Conservation (phyloP, 495 filamentous ascomycete genomes). For the Trichoderma erinaceum region DNA sequence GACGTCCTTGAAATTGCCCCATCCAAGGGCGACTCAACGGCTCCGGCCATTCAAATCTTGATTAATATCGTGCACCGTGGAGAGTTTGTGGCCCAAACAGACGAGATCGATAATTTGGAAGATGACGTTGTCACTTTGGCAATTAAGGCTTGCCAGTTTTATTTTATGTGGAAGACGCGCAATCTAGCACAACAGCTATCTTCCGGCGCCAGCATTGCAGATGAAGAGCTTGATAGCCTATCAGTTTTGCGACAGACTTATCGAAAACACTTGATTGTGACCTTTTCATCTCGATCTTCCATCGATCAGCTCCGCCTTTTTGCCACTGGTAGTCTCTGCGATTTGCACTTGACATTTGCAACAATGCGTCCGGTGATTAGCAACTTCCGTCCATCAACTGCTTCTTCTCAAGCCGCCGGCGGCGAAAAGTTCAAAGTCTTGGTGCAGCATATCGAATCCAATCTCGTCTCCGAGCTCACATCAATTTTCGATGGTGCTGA, state of each 20-base stretch:
- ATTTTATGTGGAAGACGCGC: constrained; percentile 91
- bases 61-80: constrained; percentile 62
- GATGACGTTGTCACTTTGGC: constrained; percentile 68
- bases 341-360: constrained; percentile 73
- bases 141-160: constrained; percentile 68
- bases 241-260: constrained; percentile 52
- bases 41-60: constrained; percentile 59
- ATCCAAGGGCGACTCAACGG: constrained; percentile 40
- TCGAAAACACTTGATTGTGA: constrained; percentile 53
- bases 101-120: constrained; percentile 62
- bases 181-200: constrained; percentile 37
- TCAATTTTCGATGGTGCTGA: constrained; percentile 70
- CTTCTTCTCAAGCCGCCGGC: constrained; percentile 20
- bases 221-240: constrained; percentile 50
- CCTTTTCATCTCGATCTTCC: constrained; percentile 56
- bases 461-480: constrained; percentile 56
- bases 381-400: constrained; percentile 20
- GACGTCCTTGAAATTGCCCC: constrained; percentile 61
- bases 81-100: constrained; percentile 49
- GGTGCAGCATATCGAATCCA: constrained; percentile 54
- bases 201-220: constrained; percentile 37
- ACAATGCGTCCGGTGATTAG: constrained; percentile 50
- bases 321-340: constrained; percentile 69
- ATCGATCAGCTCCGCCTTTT: constrained; percentile 71
- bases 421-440: constrained; percentile 48